Evolutionary conservation across 352 stramenopile genomes (phyloP).

Genomic region (Phytopythium oedochilum): DNA sequence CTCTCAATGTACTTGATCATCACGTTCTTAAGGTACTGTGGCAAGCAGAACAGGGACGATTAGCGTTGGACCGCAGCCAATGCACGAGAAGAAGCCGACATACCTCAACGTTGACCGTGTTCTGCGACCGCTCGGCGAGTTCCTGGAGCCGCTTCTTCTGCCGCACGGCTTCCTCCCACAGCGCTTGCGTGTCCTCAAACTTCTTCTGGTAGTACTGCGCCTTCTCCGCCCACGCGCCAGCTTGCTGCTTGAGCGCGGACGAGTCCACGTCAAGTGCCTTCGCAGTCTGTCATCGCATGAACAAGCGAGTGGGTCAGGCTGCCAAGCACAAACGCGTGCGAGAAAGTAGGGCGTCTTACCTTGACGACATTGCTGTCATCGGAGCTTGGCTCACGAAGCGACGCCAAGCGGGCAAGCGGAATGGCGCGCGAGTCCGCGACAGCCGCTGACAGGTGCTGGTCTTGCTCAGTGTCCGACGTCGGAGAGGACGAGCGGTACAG

Average conservation of each 20-base stretch:
- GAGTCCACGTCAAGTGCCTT: constrained; percentile 22
- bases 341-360: neutral
- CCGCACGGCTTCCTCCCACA: constrained; percentile 44
- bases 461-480: constrained; percentile 21
- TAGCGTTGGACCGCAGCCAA: neutral
- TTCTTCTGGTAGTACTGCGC: constrained; percentile 46
- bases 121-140: constrained; percentile 27
- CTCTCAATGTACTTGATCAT: constrained; percentile 84
- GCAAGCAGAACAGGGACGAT: neutral
- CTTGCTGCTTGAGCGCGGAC: constrained; percentile 32
- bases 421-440: constrained; percentile 45
- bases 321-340: too few relatives aligned
- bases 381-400: constrained; percentile 1
- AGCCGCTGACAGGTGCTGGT: constrained; percentile 31
- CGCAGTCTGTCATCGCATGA: neutral
- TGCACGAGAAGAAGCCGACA: neutral
- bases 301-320: neutral
- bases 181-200: constrained; percentile 35
- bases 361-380: neutral
- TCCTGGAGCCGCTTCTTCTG: constrained; percentile 58
- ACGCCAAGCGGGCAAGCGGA: constrained; percentile 22
- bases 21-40: constrained; percentile 83
- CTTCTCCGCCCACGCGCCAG: constrained; percentile 38
- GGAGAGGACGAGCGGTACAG: constrained; percentile 8
- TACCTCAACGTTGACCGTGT: constrained; percentile 70